Evolutionary conservation across 768 basidiomycete species (phyloP).

Genomic region (Gautieria morchelliformis): DNA sequence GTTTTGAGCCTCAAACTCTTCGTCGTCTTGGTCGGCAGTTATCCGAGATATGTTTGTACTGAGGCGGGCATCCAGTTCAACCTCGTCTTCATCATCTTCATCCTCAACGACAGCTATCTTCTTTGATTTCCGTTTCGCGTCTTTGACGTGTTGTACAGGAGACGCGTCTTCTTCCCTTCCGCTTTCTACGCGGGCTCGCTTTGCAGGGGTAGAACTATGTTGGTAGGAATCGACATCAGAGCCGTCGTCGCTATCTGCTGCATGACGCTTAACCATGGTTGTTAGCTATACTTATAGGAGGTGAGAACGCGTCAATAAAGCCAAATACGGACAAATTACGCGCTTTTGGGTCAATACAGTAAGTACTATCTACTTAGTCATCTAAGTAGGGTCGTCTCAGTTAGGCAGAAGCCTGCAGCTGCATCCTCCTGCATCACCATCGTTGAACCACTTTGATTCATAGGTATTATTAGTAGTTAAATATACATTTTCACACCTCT

Average conservation of each 20-base stretch:
- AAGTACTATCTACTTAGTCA: too few species aligned
- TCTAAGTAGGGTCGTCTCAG: too few species aligned
- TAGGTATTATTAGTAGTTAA: too few species aligned
- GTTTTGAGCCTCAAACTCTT: slow-evolving; percentile 55
- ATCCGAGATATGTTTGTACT: slow-evolving; percentile 10
- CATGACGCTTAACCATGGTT: slow-evolving; percentile 47
- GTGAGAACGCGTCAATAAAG: too few species aligned
- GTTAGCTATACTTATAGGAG: too few species aligned
- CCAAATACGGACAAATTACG: too few species aligned
- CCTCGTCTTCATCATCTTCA: slow-evolving; percentile 15
- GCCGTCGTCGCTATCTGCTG: slow-evolving; percentile 26
- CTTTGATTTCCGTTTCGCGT: slow-evolving; percentile 23
- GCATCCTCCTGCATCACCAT: too few species aligned
- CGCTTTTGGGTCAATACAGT: too few species aligned
- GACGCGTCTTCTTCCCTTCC: slow-evolving; percentile 21
- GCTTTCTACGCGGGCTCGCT: slow-evolving; percentile 36
- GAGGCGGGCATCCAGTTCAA: background rate
- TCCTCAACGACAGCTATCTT: slow-evolving; percentile 16
- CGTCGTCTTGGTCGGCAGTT: slow-evolving; percentile 42
- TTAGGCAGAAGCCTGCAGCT: too few species aligned
- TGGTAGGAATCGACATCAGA: slow-evolving; percentile 27
- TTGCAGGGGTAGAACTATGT: slow-evolving; percentile 27
- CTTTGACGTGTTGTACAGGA: slow-evolving; percentile 20
- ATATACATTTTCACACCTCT: too few species aligned
- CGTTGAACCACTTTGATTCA: too few species aligned